Conservation (phyloP, 345 rosid genomes). For the Ceriops tagal region DNA sequence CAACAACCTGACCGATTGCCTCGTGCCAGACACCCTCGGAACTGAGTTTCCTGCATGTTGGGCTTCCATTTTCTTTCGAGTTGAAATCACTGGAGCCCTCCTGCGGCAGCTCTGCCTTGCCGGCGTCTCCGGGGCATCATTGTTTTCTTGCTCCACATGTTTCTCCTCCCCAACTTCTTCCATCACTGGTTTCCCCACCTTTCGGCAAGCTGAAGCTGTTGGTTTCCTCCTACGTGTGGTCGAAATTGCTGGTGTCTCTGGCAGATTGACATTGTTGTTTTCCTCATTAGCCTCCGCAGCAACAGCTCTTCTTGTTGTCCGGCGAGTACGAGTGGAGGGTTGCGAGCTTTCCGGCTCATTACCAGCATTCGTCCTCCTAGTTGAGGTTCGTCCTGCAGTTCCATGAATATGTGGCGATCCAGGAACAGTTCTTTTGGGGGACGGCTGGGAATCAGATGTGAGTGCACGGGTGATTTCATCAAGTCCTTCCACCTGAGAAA, state of each 20-base stretch:
- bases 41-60: slow-evolving; percentile 28
- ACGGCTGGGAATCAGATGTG: slow-evolving; percentile 20
- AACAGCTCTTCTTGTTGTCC: slow-evolving; percentile 28
- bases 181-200: slow-evolving; percentile 4
- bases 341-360: slow-evolving; percentile 39
- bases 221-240: slow-evolving; percentile 35
- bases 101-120: slow-evolving; percentile 15
- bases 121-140: slow-evolving; percentile 22
- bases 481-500: slow-evolving; percentile 70
- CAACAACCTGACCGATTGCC: slow-evolving; percentile 64
- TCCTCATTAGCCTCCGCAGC: slow-evolving; percentile 42
- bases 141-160: slow-evolving; percentile 5
- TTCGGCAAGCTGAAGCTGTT: slow-evolving; percentile 27
- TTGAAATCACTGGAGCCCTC: slow-evolving; percentile 17
- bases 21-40: slow-evolving; percentile 52
- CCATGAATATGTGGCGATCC: slow-evolving; percentile 29
- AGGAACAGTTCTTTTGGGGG: slow-evolving; percentile 38
- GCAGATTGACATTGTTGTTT: slow-evolving; percentile 27
- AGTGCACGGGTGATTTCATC: slow-evolving; percentile 50
- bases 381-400: slow-evolving; percentile 45
- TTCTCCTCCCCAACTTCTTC: slow-evolving; percentile 14
- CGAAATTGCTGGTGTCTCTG: slow-evolving; percentile 34
- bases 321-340: slow-evolving; percentile 41
- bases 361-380: slow-evolving; percentile 42
- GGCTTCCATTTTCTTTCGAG: slow-evolving; percentile 17